Base-by-base conservation (phyloP, 2,329 filamentous ascomycete species). In the Claviceps sorghi region DNA sequence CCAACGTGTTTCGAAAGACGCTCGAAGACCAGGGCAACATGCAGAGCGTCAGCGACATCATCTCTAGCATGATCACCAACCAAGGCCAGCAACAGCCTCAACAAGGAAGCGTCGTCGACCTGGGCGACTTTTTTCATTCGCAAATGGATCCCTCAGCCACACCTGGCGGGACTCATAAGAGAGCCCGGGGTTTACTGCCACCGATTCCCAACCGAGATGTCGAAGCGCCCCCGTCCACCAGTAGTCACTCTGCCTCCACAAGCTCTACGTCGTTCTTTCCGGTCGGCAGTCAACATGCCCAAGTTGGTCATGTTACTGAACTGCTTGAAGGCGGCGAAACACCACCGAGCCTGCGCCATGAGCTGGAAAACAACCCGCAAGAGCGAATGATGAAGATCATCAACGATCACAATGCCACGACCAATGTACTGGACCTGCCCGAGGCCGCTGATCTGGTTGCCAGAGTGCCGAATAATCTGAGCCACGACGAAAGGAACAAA, bases 1-100 rank as follows among this genome's bases (percentile, higher is more conserved):
- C 91, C 46, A 97, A 94, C 13, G 91, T 98, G 43, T 98, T 97
- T 69, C 86, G 95, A 57, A 85, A 94, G 62, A 95, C 88, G 57
- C 71, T 98, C 49, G 90, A 96, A 64, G 88, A 90, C 38, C 53
- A 55, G 34, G 83, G 82, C 34, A 78, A 79, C 19, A 75, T 80
- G 1, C 81, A 87, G 62, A 91, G 87, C 55, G 78, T 97, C 43
- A 82, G 86, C 52, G 90, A 94, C 59, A 84, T 95, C 63, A 86
- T 97, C 63, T 81, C 83, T 4, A 84, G 82, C 58, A 79, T 86
- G 54, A 83, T 93, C 53, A 80, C 84, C 36, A 72, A 67, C 38
- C 74, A 77, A 60, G 73, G 67, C 40, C 69, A 70, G 53, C 67
- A 68, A 54, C 56, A 65, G 29, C 60, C 76, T 44, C 72, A 71